A percentile compares a stretch with the other conserved stretches of the same genome.
Evolutionary conservation across 78 protist genomes (phyloP).

Genomic region (Tieghemostelium lacteum): DNA sequence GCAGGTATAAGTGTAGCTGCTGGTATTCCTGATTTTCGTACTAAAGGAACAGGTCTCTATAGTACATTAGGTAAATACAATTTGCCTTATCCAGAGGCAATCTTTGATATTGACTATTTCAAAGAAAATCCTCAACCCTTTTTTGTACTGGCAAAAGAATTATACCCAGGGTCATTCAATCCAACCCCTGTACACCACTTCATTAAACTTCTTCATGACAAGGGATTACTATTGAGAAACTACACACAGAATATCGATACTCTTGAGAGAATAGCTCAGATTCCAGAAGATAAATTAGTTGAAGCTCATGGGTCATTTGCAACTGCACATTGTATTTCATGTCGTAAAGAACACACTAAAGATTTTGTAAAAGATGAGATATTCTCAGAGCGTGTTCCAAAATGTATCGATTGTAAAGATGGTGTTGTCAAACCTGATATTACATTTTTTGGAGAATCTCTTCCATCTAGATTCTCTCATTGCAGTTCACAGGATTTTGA

Average conservation of each 20-base stretch:
- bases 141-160: constrained; percentile 77
- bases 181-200: constrained; percentile 92
- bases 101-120: constrained; percentile 75
- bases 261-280: constrained; percentile 89
- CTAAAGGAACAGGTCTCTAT: constrained; percentile 92
- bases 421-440: constrained; percentile 89
- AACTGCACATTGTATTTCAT: constrained; percentile 30
- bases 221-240: constrained; percentile 78
- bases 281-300: constrained; percentile 69
- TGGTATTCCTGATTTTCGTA: constrained; percentile 93
- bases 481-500: constrained; percentile 16
- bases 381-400: constrained; percentile 58
- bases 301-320: constrained; percentile 93
- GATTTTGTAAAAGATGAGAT: constrained; percentile 16
- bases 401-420: constrained; percentile 58
- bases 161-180: constrained; percentile 64
- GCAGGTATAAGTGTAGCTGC: constrained; percentile 84
- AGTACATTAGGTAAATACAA: constrained; percentile 81
- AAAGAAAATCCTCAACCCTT: constrained; percentile 87
- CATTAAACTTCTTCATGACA: constrained; percentile 76
- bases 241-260: constrained; percentile 96
- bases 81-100: constrained; percentile 87
- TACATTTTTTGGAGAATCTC: constrained; percentile 90
- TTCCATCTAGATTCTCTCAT: constrained; percentile 76
- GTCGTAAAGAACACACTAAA: constrained; percentile 1